Evolutionary conservation across 139 green algal species (phyloP).

Genomic region (Zygnema cylindricum): DNA sequence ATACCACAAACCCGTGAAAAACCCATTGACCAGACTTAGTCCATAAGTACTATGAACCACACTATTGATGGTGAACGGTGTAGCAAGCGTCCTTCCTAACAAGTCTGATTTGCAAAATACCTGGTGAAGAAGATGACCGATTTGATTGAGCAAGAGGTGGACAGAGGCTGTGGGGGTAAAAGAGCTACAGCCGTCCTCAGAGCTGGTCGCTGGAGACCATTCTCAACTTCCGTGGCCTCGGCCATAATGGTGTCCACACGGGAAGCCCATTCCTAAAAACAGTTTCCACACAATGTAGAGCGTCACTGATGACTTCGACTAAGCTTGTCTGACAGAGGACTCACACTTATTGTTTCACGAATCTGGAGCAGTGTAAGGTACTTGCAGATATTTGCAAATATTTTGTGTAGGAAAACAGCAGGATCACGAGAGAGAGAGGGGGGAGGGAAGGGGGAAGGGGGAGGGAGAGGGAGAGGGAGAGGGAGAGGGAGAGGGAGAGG

Average conservation of each 20-base stretch:
- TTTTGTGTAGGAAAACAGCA: too few relatives aligned
- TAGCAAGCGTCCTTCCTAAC: not conserved
- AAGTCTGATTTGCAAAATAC: not conserved
- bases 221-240: not conserved
- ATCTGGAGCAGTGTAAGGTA: too few relatives aligned
- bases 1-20: not conserved
- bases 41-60: not conserved
- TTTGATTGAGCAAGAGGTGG: not conserved
- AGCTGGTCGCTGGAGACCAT: not conserved
- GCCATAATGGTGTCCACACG: not conserved
- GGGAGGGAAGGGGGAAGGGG: too few relatives aligned
- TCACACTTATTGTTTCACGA: too few relatives aligned
- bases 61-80: not conserved
- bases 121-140: conserved; percentile 5
- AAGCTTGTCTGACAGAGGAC: too few relatives aligned
- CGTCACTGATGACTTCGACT: too few relatives aligned
- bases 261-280: not conserved
- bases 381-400: too few relatives aligned
- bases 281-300: too few relatives aligned
- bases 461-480: too few relatives aligned
- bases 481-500: too few relatives aligned
- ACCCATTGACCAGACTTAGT: not conserved
- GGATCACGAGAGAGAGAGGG: too few relatives aligned
- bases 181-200: conserved; percentile 4
- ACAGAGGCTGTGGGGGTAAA: conserved; percentile 6